Evolutionary conservation across 1,139 yeast genomes (phyloP).

Genomic region (Meyerozyma elateridarum): DNA sequence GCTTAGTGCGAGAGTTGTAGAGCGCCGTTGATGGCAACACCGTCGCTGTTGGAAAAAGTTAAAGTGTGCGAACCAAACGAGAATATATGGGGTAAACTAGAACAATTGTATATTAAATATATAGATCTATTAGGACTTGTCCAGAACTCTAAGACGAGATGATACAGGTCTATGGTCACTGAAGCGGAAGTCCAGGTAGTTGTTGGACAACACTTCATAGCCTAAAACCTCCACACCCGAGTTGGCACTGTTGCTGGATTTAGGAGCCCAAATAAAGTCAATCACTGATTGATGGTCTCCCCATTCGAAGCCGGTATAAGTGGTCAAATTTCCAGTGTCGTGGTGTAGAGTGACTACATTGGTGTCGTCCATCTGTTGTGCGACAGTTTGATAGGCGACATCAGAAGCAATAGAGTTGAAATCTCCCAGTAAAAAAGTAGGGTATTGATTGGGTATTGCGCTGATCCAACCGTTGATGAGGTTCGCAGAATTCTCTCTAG

Average conservation of each 20-base stretch:
- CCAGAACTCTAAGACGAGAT: constrained; percentile 19
- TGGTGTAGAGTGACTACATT: constrained; percentile 16
- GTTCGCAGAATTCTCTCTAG: constrained; percentile 27
- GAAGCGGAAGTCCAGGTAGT: constrained; percentile 22
- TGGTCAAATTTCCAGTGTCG: constrained; percentile 24
- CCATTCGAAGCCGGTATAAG: constrained; percentile 38
- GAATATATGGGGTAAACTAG: too few relatives aligned
- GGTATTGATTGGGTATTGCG: constrained; percentile 22
- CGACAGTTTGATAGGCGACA: constrained; percentile 26
- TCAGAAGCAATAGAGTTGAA: constrained; percentile 33
- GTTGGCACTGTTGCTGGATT: constrained; percentile 10
- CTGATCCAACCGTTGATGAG: constrained; percentile 30
- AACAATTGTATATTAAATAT: neutral
- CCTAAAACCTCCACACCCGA: constrained; percentile 17
- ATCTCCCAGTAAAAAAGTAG: constrained; percentile 36
- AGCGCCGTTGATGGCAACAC: too few relatives aligned
- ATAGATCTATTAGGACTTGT: neutral
- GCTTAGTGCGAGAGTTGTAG: too few relatives aligned
- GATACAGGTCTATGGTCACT: constrained; percentile 45
- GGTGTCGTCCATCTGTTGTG: constrained; percentile 21
- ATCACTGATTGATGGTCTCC: constrained; percentile 19
- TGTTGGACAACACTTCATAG: constrained; percentile 32
- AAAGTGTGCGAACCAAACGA: neutral
- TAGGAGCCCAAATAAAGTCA: constrained; percentile 29
- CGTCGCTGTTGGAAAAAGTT: too few relatives aligned